A percentile compares a stretch with the other conserved stretches of the same genome.
Evolutionary conservation across 2,329 filamentous ascomycete species (phyloP).

Genomic region (Diaporthe sp.): DNA sequence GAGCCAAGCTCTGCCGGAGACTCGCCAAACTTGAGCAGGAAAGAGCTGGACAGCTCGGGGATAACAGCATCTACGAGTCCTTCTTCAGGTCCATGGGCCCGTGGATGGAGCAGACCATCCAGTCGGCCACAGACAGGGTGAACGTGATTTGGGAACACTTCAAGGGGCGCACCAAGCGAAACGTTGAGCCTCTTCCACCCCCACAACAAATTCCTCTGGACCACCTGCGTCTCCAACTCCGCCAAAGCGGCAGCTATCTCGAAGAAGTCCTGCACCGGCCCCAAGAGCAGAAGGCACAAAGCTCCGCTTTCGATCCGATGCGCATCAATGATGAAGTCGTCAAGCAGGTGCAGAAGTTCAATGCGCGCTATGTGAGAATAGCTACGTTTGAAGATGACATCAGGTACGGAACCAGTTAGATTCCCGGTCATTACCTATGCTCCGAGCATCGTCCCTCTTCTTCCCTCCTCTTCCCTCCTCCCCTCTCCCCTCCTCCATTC

Average conservation of each 20-base stretch:
- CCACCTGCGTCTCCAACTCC: conserved; percentile 50
- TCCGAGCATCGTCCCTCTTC: neutral
- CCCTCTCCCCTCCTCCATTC: no score
- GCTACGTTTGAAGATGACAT: neutral
- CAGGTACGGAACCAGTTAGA: neutral
- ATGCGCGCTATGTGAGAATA: conserved; percentile 7
- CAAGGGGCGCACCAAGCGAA: conserved; percentile 48
- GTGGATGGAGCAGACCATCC: conserved; percentile 43
- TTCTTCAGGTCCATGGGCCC: conserved; percentile 43
- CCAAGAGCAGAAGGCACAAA: neutral
- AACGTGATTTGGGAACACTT: conserved; percentile 50
- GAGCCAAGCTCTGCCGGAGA: conserved; percentile 63
- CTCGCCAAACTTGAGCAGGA: conserved; percentile 66
- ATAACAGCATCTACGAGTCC: conserved; percentile 37
- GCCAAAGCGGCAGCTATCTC: conserved; percentile 51
- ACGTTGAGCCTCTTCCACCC: conserved; percentile 51
- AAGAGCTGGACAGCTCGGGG: conserved; percentile 36
- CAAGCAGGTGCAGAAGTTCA: conserved; percentile 29
- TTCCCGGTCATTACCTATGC: neutral
- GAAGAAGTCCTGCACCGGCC: conserved; percentile 34
- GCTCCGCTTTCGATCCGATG: neutral
- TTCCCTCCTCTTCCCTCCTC: neutral
- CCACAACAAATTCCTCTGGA: conserved; percentile 41
- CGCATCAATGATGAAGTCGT: conserved; percentile 14
- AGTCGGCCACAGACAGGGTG: conserved; percentile 44